A percentile compares a stretch with the other conserved stretches of the same genome.
Conservation (phyloP, 352 stramenopile species). For the Albugo candida region DNA sequence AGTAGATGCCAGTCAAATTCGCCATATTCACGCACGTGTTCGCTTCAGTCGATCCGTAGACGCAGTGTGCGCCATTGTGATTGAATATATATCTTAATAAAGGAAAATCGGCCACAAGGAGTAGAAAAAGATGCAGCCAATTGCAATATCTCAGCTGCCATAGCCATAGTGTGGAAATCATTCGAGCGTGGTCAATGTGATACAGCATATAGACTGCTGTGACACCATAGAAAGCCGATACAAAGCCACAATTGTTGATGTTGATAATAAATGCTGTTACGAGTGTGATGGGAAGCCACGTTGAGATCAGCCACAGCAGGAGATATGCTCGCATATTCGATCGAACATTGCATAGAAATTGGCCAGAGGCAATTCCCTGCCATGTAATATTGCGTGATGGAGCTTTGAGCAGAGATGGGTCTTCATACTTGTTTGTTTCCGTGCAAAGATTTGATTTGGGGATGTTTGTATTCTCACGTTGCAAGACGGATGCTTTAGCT, state of each 20-base stretch:
- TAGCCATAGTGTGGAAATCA: conserved; percentile 39
- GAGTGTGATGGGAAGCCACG: conserved; percentile 48
- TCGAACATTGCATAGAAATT: neutral
- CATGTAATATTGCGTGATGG: conserved; percentile 40
- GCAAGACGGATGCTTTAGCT: neutral
- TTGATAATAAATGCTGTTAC: conserved; percentile 57
- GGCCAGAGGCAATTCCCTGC: neutral
- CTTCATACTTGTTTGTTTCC: conserved; percentile 5
- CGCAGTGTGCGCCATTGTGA: conserved; percentile 25
- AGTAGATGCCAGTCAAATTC: conserved; percentile 43
- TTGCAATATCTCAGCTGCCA: conserved; percentile 62
- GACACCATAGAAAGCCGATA: conserved; percentile 61
- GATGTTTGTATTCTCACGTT: neutral
- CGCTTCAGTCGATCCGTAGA: conserved; percentile 11
- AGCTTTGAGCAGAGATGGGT: conserved; percentile 23
- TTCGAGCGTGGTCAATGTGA: conserved; percentile 41
- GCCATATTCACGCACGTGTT: conserved; percentile 39
- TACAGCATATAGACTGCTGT: conserved; percentile 55
- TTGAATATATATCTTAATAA: conserved; percentile 44
- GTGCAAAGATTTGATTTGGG: neutral
- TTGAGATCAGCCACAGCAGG: conserved; percentile 32
- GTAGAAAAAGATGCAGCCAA: conserved; percentile 63
- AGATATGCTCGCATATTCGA: conserved; percentile 13
- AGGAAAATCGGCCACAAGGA: conserved; percentile 16
- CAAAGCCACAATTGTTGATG: conserved; percentile 37